Base-by-base conservation (phyloP, 768 basidiomycete species). In the Rhizopogon salebrosus region DNA sequence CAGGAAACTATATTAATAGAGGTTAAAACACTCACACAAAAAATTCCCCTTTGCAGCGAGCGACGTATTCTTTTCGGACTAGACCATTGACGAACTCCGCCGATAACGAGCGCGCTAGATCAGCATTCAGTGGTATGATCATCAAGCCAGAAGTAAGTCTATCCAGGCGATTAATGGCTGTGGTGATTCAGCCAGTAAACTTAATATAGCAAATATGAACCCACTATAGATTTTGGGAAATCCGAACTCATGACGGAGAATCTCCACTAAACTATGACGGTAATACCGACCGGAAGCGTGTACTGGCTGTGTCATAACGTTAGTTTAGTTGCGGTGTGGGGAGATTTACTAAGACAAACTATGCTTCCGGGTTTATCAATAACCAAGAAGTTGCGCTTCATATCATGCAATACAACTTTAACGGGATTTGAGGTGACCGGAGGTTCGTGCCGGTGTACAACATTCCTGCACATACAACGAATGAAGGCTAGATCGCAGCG, bases 291-390 rank as follows among this genome's bases (percentile, higher is more conserved):
- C 97, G 0, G 92, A 85, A 1, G 92, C 84, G 66, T 99, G 95
- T 2, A 98, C 89, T 26, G 94, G 92, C 92, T 92, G 63, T 26
- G 62, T 35, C 51, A 51, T 41, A 51, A 52, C 53, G 35, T 37
- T 43, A 49, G 35, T 34, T 4, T 3, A 7, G 29, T 35, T 41
- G 22, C 36, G 49, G 26, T 29, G 40, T 13, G 40, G 26, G 36
- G 9, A 18, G 27, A 23, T 6, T 34, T 34, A 18, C 8, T 6
- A 23, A 56, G 58, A 82, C 94, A 70, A 68, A 97, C 95, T 64
- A 98, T 92, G 65, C 89, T 90, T 31, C 95, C 95, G 3, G 95
- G 95, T 75, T 99, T 99, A 63, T 98, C 88, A 26, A 99, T 88
- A 13, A 98, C 89, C 34, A 98, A 82, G 55, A 95, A 93, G 57